phyloP scores from a whole-genome alignment of 1,284 basidiomycete genomes.

The Uromyces viciae-fabae region DNA sequence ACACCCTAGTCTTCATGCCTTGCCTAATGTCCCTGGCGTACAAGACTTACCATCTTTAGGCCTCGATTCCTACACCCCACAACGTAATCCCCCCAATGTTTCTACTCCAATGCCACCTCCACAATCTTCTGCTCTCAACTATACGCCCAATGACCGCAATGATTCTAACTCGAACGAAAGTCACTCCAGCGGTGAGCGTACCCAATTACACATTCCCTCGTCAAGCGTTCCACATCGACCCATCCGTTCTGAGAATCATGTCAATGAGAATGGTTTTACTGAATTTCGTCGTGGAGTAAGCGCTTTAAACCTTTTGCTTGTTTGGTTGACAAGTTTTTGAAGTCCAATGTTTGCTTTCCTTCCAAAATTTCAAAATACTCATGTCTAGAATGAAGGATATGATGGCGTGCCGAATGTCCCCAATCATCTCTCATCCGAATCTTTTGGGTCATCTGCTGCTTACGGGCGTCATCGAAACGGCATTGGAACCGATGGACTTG shows the following conservation, averaged over 20 bases:
- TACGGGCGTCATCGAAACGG: constrained; percentile 51
- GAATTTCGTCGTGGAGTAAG: constrained; percentile 26
- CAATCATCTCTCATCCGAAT: constrained; percentile 5
- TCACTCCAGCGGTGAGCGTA: constrained; percentile 45
- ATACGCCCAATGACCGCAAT: too few species aligned
- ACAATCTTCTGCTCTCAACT: too few species aligned
- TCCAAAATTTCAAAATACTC: background rate
- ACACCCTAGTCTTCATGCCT: constrained; percentile 19
- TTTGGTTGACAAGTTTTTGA: too few species aligned
- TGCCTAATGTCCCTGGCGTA: constrained; percentile 18
- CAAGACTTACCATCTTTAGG: constrained; percentile 32
- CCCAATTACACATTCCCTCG: constrained; percentile 46
- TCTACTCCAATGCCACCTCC: constrained; percentile 26
- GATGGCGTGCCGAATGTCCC: background rate
- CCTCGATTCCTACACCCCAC: constrained; percentile 19
- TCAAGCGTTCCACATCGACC: constrained; percentile 40
- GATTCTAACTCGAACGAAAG: constrained; percentile 46
- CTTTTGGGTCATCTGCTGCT: constrained; percentile 31
- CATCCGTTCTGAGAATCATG: background rate
- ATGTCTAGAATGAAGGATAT: background rate
- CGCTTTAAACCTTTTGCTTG: too few species aligned
- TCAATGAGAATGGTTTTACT: background rate
- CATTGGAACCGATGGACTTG: constrained; percentile 51
- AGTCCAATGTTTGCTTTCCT: background rate
- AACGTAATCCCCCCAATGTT: background rate